Percentiles rank a stretch among this genome's conserved stretches.
These are phyloP conservation scores for Scutellaria galericulata DNA, from an alignment of 257 asterid species.

Conservation along the genomic window DNA sequence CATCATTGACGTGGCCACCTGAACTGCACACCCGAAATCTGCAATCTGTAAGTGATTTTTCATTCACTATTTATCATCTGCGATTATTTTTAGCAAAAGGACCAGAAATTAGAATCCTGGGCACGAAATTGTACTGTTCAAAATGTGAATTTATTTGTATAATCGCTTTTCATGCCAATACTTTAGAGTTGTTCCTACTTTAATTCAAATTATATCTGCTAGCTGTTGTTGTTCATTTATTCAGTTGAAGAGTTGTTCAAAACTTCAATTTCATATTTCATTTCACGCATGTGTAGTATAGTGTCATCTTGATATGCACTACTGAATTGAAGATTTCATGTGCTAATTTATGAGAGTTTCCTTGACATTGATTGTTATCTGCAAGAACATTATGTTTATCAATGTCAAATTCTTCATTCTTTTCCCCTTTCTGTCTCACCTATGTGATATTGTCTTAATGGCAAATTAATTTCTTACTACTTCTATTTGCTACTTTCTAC, in stretches of 20 bases:
- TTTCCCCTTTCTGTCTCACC: slow-evolving; percentile 4
- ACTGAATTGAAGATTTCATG: not conserved
- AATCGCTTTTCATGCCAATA: too few species aligned
- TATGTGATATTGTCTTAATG: slow-evolving; percentile 2
- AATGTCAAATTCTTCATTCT: slow-evolving; percentile 17
- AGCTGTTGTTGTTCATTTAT: not conserved
- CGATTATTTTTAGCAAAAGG: not conserved
- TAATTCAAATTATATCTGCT: too few species aligned
- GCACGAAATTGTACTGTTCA: too few species aligned
- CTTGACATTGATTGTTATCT: not conserved
- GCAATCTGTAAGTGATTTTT: slow-evolving; percentile 67
- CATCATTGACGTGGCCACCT: not conserved
- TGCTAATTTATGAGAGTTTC: too few species aligned
- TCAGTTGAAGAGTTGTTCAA: not conserved
- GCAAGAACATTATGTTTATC: not conserved
- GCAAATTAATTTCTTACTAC: slow-evolving; percentile 22
- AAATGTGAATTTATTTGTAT: too few species aligned
- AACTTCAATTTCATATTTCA: too few species aligned
- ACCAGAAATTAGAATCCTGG: not conserved
- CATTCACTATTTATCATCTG: not conserved
- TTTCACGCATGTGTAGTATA: not conserved
- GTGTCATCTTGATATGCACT: not conserved
- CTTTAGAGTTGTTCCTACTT: not conserved
- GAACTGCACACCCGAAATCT: slow-evolving; percentile 65
- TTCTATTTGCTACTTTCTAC: not conserved